Base-by-base conservation (phyloP, 1,139 yeast genomes). In the Komagataea norvegica region DNA sequence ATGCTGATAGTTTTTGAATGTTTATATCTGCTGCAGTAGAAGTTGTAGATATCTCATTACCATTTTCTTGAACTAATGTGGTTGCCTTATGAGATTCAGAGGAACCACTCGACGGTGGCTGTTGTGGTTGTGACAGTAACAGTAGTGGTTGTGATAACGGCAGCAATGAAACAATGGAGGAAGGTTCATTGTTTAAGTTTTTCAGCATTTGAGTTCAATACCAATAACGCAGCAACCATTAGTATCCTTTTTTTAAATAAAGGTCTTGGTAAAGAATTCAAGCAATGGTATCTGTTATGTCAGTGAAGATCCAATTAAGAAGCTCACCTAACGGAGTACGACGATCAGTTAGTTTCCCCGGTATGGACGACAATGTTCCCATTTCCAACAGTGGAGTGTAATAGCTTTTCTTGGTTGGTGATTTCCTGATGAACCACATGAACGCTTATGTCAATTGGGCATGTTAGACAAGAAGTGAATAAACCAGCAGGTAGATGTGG, bases 221-320 rank as follows among this genome's bases (percentile, higher is more conserved):
- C 72, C 62, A 91, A 93, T 45, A 91, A 66, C 0, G 97, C 97
- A 2, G 97, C 97, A 15, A 91, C 96, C 80, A 91, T 91, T 52
- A 91, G 68, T n/a, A 59, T 91, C 99, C 58, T 91, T 40, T 91
- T 73, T 55, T 89, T 89, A 66, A 93, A 91, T 29, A 91, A 67
- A 1, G 95, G 89, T 43, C 96, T 70, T 2, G 95, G 88, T 33
- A 93, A 64, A 1, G 91, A 76, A 0, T 87, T 97, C 98, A 93
- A 5, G 98, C 98, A 44, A 91, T 91, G 0, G 97, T 91, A 60
- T 91, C 99, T 3, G 98, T 91, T 29, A 91, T 88, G 4, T 98
- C 97, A 1, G 97, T 93, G 61, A 91, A 91, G 25, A 91, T 91
- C 97, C 98, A 93, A 57, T 88, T 88, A 42, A 91, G n/a, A n/a